Conservation (phyloP, 495 filamentous ascomycete genomes). For the Neurospora intermedia region DNA sequence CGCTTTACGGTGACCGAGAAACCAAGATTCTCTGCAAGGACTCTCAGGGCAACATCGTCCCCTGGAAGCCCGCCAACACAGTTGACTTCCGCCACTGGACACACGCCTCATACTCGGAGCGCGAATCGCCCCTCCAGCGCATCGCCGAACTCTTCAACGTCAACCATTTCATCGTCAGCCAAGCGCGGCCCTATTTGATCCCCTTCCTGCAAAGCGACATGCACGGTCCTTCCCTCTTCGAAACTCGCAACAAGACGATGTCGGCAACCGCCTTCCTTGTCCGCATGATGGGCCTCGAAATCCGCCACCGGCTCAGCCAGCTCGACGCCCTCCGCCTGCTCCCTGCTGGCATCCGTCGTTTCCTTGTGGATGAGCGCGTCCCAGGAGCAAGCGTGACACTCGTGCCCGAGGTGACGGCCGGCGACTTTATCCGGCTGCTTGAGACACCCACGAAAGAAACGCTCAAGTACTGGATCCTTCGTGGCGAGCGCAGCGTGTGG, state of each 20-base stretch:
- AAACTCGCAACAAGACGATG: slow-evolving; percentile 45
- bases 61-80: slow-evolving; percentile 63
- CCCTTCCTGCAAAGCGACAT: slow-evolving; percentile 77
- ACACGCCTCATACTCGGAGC: slow-evolving; percentile 57
- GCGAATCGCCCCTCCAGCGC: slow-evolving; percentile 69
- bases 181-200: slow-evolving; percentile 69
- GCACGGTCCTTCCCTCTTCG: slow-evolving; percentile 55
- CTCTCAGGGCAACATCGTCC: slow-evolving; percentile 61
- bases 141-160: slow-evolving; percentile 92
- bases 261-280: slow-evolving; percentile 53
- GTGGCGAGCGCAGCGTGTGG: slow-evolving; percentile 85
- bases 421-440: slow-evolving; percentile 65
- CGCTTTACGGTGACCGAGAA: slow-evolving; percentile 48
- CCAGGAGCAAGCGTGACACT: slow-evolving; percentile 73
- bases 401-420: slow-evolving; percentile 63
- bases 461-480: slow-evolving; percentile 74
- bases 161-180: slow-evolving; percentile 76
- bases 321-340: slow-evolving; percentile 68
- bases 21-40: slow-evolving; percentile 76
- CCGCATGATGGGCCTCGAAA: slow-evolving; percentile 59
- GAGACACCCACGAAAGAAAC: slow-evolving; percentile 67
- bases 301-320: slow-evolving; percentile 74
- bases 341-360: slow-evolving; percentile 55
- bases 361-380: slow-evolving; percentile 80
- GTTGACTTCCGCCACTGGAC: slow-evolving; percentile 60